Evolutionary conservation across 148 eudicot genomes (phyloP).

Genomic region (Rheum nobile): DNA sequence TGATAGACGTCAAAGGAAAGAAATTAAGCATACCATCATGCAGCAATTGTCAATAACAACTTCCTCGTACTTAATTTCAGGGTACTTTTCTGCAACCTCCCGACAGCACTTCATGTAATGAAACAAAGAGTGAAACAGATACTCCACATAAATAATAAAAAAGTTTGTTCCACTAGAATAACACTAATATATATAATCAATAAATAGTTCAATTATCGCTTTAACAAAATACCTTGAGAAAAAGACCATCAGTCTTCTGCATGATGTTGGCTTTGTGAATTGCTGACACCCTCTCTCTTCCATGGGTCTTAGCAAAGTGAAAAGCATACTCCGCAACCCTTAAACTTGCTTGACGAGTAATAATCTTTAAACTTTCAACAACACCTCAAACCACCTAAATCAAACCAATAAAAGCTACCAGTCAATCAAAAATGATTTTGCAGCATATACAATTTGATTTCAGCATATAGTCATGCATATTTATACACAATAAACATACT

Average conservation of each 20-base stretch:
- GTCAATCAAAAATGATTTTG: neutral
- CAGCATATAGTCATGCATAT: no score
- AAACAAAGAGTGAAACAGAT: neutral
- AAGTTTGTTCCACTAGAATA: conserved; percentile 12
- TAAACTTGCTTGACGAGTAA: conserved; percentile 93
- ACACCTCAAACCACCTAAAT: conserved; percentile 90
- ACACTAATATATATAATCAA: neutral
- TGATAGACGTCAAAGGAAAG: no score
- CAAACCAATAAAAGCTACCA: no score
- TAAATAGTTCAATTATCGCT: neutral
- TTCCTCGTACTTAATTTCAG: conserved; percentile 85
- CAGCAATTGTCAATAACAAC: conserved; percentile 95
- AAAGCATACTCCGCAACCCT: conserved; percentile 98
- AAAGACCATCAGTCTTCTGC: conserved; percentile 98
- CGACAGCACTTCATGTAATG: conserved; percentile 72
- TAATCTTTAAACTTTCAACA: conserved; percentile 92
- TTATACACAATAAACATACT: conserved; percentile 26
- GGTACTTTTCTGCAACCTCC: conserved; percentile 96
- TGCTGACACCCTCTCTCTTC: conserved; percentile 90
- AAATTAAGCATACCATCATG: conserved; percentile 69
- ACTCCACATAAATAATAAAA: neutral
- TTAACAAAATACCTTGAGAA: conserved; percentile 51
- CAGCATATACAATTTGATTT: neutral
- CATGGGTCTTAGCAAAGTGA: conserved; percentile 83
- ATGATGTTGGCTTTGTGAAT: conserved; percentile 97